Conservation (phyloP, 768 basidiomycete species). For the Daedalea quercina region DNA sequence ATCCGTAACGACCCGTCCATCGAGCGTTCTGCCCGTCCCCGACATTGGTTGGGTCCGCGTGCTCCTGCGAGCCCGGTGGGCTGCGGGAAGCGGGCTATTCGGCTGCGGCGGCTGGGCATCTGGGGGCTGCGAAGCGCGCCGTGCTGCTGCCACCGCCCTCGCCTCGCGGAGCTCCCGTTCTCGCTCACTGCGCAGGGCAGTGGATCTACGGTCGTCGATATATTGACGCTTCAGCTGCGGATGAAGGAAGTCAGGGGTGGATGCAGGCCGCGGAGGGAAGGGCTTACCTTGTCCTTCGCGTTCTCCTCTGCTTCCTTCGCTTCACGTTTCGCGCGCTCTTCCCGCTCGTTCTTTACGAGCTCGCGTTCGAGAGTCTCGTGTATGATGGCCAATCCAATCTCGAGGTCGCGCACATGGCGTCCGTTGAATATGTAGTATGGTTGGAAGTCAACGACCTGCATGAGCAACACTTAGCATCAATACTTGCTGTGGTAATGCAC, state of each 20-base stretch:
- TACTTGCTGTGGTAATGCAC: too few relatives aligned
- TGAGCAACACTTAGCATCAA: too few relatives aligned
- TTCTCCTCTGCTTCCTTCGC: constrained; percentile 51
- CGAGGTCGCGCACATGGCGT: constrained; percentile 45
- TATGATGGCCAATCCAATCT: constrained; percentile 58
- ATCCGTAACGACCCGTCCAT: not conserved
- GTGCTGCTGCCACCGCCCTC: too few relatives aligned
- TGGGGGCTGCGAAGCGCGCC: too few relatives aligned
- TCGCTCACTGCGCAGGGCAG: constrained; percentile 46
- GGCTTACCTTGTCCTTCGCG: constrained; percentile 49
- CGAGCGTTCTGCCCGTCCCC: not conserved
- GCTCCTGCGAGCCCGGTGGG: too few relatives aligned
- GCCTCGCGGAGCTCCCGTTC: constrained; percentile 30
- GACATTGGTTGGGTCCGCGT: not conserved
- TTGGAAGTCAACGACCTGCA: constrained; percentile 63
- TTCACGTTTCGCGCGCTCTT: constrained; percentile 38
- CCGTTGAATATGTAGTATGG: constrained; percentile 64
- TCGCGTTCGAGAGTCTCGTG: constrained; percentile 54
- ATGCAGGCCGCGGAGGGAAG: too few relatives aligned
- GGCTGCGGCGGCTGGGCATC: too few relatives aligned
- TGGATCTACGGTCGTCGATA: constrained; percentile 68
- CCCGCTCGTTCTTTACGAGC: constrained; percentile 38
- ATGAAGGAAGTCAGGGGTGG: not conserved
- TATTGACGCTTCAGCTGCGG: constrained; percentile 69
- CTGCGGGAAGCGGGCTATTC: too few relatives aligned